phyloP scores from a whole-genome alignment of 2,329 filamentous ascomycete genomes.

The Ceratocystis papillata region DNA sequence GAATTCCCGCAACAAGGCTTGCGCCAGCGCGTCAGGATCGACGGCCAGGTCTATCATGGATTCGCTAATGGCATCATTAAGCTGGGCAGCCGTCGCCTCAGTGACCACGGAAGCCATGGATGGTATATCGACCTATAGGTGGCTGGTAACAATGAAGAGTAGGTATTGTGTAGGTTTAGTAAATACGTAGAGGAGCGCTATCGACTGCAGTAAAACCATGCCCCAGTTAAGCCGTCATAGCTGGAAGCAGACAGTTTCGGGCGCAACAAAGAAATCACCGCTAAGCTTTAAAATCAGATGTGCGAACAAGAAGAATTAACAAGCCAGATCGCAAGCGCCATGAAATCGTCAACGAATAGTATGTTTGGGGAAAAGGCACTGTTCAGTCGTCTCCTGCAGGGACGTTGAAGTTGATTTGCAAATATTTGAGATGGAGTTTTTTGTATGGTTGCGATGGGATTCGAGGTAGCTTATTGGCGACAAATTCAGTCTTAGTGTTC shows the following conservation, averaged over 20 bases:
- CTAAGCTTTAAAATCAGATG: neutral
- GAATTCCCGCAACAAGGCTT: conserved; percentile 24
- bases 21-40: conserved; percentile 23
- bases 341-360: conserved; percentile 23
- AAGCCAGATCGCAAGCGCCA: conserved; percentile 6
- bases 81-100: conserved; percentile 20
- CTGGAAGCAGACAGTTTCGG: conserved; percentile 2
- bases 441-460: neutral
- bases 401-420: conserved; percentile 1
- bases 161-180: neutral
- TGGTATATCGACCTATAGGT: neutral
- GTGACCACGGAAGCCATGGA: conserved; percentile 21
- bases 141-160: neutral
- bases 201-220: conserved; percentile 19
- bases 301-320: conserved; percentile 1
- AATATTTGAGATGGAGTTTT: conserved; percentile 16
- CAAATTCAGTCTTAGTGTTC: conserved; percentile 17
- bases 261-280: conserved; percentile 12
- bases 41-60: conserved; percentile 18
- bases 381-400: conserved; percentile 22
- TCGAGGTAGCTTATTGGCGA: conserved; percentile 14
- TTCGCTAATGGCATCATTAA: conserved; percentile 15
- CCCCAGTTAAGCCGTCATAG: conserved; percentile 24
- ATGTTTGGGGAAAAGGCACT: neutral
- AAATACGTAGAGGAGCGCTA: neutral